Evolutionary conservation across 345 rosid genomes (phyloP).

Genomic region (Eucalyptus regnans): DNA sequence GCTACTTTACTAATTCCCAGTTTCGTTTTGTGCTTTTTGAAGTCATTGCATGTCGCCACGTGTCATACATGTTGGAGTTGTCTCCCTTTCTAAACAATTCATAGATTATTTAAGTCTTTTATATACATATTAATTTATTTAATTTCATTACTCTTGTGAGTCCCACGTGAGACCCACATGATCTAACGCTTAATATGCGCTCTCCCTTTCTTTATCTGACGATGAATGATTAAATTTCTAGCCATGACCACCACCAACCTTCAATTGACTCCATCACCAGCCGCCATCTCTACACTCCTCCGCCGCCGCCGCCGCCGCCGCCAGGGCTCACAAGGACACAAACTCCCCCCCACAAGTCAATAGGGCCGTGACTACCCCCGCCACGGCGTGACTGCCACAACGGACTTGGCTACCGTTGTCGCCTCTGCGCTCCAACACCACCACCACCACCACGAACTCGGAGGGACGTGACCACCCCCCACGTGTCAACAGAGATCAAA

Average conservation of each 20-base stretch:
- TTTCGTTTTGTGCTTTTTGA: not conserved
- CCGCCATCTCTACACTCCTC: not conserved
- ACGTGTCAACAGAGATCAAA: not conserved
- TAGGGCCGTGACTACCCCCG: not conserved
- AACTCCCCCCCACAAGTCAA: not conserved
- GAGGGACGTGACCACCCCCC: not conserved
- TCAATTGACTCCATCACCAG: rapidly evolving
- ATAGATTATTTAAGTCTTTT: rapidly evolving
- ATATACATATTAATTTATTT: rapidly evolving
- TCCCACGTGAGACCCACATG: not conserved
- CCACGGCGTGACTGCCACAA: not conserved
- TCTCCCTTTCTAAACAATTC: not conserved
- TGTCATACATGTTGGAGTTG: rapidly evolving
- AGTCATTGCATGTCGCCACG: not conserved
- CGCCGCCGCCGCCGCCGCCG: not conserved
- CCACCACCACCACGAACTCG: not conserved
- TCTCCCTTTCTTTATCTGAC: rapidly evolving
- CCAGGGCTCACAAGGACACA: not conserved
- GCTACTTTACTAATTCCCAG: not conserved
- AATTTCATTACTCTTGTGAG: not conserved
- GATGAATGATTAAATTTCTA: not conserved
- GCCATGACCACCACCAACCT: rapidly evolving
- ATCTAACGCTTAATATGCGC: rapidly evolving
- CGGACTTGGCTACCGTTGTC: not conserved
- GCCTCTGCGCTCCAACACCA: not conserved